Conservation (phyloP, 139 green algal species). For the Micractinium sp. region DNA sequence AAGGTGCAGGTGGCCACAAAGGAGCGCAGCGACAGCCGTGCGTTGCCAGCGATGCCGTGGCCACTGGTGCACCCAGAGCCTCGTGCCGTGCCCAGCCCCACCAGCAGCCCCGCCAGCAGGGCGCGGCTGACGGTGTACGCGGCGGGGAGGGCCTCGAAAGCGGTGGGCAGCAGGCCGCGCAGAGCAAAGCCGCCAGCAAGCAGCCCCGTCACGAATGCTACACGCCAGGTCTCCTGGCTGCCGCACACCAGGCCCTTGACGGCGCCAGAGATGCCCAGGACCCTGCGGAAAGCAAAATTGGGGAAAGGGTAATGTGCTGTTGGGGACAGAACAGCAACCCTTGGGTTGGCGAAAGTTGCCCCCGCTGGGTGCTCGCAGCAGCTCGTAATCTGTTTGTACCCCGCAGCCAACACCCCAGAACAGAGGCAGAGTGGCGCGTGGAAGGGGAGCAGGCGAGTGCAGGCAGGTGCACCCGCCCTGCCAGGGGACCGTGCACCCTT, state of each 20-base stretch:
- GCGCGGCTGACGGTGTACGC: neutral
- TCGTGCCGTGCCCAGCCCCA: slow-evolving; percentile 68
- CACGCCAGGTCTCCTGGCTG: slow-evolving; percentile 17
- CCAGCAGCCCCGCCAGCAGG: slow-evolving; percentile 59
- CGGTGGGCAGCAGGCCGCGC: slow-evolving; percentile 8
- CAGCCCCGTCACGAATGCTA: slow-evolving; percentile 39
- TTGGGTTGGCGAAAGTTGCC: too few species aligned
- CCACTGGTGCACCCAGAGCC: slow-evolving; percentile 77
- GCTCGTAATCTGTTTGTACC: too few species aligned
- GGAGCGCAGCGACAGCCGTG: slow-evolving; percentile 55
- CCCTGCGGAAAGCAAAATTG: neutral
- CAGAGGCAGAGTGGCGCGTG: too few species aligned
- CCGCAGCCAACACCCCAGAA: too few species aligned
- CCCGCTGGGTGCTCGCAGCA: too few species aligned
- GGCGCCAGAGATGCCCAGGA: slow-evolving; percentile 42
- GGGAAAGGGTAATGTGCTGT: too few species aligned
- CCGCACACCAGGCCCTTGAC: slow-evolving; percentile 36
- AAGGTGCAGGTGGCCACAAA: slow-evolving; percentile 53
- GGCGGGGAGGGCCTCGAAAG: slow-evolving; percentile 35
- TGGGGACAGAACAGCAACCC: too few species aligned
- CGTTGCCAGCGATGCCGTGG: slow-evolving; percentile 73
- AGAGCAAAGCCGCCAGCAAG: slow-evolving; percentile 35
- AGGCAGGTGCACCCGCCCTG: too few species aligned
- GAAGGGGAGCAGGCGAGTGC: neutral
- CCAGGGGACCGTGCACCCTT: neutral